Percentiles rank a stretch among this genome's conserved stretches.
Conservation (phyloP, 768 basidiomycete species). For the Pisolithus microcarpus region DNA sequence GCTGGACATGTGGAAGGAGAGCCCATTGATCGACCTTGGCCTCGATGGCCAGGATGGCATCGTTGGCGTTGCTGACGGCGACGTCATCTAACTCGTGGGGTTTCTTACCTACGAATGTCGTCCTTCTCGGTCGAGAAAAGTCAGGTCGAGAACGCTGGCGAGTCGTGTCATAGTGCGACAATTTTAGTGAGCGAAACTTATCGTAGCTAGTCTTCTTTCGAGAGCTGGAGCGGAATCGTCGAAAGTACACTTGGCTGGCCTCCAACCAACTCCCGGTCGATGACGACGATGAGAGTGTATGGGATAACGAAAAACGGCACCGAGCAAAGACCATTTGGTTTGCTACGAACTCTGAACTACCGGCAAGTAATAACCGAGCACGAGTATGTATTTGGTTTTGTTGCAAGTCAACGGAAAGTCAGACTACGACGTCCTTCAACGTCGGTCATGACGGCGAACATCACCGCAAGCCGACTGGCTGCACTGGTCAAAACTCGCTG, state of each 20-base stretch:
- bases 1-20: conserved; percentile 18
- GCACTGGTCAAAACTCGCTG: conserved; percentile 60
- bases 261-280: conserved; percentile 12
- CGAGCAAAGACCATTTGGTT: conserved; percentile 1
- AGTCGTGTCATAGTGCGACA: too few relatives aligned
- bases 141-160: too few relatives aligned
- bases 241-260: conserved; percentile 13
- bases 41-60: conserved; percentile 26
- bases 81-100: too few relatives aligned
- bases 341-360: too few relatives aligned
- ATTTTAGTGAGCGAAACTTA: not conserved
- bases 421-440: too few relatives aligned
- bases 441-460: conserved; percentile 23
- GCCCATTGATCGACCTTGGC: conserved; percentile 36
- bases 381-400: not conserved
- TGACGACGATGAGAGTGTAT: not conserved
- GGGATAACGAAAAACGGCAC: conserved; percentile 12
- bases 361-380: not conserved
- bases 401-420: not conserved
- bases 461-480: conserved; percentile 47
- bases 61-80: not conserved
- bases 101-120: too few relatives aligned
- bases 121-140: too few relatives aligned
- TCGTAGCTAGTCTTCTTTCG: not conserved
- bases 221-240: conserved; percentile 9